Conservation (phyloP, 2,329 filamentous ascomycete species). For the Epichloe brachyelytri region DNA sequence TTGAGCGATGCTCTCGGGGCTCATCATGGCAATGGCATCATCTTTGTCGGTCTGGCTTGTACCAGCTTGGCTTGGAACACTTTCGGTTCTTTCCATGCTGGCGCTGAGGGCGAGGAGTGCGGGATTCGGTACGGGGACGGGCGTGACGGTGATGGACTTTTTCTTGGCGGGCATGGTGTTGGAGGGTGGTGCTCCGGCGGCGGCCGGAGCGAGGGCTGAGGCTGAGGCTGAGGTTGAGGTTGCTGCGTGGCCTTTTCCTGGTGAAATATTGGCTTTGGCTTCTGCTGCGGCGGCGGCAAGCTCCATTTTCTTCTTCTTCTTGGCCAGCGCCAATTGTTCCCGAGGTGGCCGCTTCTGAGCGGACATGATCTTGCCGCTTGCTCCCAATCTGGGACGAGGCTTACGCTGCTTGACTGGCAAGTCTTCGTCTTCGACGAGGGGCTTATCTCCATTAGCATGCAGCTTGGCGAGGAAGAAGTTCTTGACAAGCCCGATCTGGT, state of each 20-base stretch:
- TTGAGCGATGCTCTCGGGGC: constrained; percentile 61
- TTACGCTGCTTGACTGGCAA: constrained; percentile 82
- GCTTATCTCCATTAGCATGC: constrained; percentile 65
- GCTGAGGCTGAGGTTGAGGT: constrained; percentile 8
- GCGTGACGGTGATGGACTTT: constrained; percentile 27
- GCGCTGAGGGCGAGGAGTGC: constrained; percentile 27
- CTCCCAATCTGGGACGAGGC: constrained; percentile 50
- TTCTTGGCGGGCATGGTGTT: constrained; percentile 40
- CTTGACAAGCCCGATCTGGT: constrained; percentile 76
- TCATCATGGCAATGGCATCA: constrained; percentile 65
- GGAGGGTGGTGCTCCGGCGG: constrained; percentile 15
- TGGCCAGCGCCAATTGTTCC: constrained; percentile 71
- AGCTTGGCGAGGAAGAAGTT: constrained; percentile 87
- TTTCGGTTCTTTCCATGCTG: constrained; percentile 46
- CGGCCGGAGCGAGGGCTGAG: neutral
- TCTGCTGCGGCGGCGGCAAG: constrained; percentile 36
- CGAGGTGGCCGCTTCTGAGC: constrained; percentile 72
- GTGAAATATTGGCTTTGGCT: constrained; percentile 26
- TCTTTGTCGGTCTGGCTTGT: constrained; percentile 56
- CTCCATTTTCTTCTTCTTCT: constrained; percentile 76
- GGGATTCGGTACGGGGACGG: constrained; percentile 25
- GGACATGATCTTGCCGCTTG: constrained; percentile 74
- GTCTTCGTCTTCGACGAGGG: constrained; percentile 87
- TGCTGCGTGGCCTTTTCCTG: constrained; percentile 19
- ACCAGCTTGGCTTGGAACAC: constrained; percentile 42